phyloP scores from a whole-genome alignment of 2,329 filamentous ascomycete species.

The Achaetomium macrosporum region DNA sequence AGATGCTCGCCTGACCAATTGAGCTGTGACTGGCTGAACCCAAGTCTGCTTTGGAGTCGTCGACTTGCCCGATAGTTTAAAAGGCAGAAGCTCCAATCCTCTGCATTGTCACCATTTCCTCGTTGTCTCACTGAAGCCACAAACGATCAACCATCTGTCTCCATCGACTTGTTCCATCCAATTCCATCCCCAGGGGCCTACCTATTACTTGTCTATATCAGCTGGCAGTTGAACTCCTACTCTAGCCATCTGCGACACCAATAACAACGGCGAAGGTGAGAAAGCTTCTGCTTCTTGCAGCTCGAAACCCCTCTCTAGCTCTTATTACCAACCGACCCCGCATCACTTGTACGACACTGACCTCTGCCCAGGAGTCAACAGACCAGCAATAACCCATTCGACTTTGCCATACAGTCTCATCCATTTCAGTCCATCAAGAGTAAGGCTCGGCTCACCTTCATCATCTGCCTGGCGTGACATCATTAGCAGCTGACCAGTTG shows the following conservation, averaged over 20 bases:
- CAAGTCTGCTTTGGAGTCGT: conserved; percentile 7
- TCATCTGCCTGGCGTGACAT: conserved; percentile 6
- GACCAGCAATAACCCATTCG: neutral
- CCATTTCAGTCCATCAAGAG: conserved; percentile 21
- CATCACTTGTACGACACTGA: conserved; percentile 13
- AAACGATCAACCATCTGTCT: conserved; percentile 7
- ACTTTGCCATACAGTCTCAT: neutral
- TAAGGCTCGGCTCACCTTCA: conserved; percentile 14
- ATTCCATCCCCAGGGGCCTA: conserved; percentile 5
- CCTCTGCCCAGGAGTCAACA: conserved; percentile 7
- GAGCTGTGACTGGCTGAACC: conserved; percentile 18
- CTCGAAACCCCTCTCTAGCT: neutral
- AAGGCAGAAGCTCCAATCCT: conserved; percentile 21
- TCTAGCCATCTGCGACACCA: neutral
- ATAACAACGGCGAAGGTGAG: neutral
- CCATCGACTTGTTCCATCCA: conserved; percentile 7
- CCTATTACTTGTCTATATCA: neutral
- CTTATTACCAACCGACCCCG: conserved; percentile 3
- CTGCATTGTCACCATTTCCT: conserved; percentile 12
- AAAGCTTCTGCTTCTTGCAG: neutral
- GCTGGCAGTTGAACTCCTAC: neutral
- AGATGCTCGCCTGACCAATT: conserved; percentile 25
- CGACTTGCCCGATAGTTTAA: conserved; percentile 16
- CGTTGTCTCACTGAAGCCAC: conserved; percentile 8
- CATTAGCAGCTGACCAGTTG: conserved; percentile 11